phyloP scores from a whole-genome alignment of 495 filamentous ascomycete species.

The Tuber aestivum region DNA sequence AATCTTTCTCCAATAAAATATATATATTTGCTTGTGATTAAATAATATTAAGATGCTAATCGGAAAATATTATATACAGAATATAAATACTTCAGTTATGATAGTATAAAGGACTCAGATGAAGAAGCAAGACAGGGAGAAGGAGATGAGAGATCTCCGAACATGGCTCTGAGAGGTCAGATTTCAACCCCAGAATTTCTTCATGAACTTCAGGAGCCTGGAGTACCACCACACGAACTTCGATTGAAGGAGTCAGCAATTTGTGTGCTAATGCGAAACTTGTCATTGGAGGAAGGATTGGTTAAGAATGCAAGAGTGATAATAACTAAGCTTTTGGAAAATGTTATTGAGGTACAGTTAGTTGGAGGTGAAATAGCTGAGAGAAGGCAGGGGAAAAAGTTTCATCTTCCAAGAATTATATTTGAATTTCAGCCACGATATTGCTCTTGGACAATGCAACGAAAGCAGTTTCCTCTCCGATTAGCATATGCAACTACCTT shows the following conservation, averaged over 20 bases:
- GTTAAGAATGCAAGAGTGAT: neutral
- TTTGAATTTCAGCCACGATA: conserved; percentile 16
- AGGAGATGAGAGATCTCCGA: neutral
- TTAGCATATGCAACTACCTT: conserved; percentile 21
- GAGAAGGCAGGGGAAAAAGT: neutral
- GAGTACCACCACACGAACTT: too few species aligned
- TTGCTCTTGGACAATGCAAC: conserved; percentile 17
- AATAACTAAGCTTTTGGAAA: neutral
- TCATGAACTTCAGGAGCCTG: neutral
- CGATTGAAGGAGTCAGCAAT: too few species aligned
- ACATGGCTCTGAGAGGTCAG: neutral
- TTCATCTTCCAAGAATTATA: conserved; percentile 12
- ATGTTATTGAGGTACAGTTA: neutral
- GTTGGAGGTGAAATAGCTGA: too few species aligned
- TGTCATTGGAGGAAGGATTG: neutral
- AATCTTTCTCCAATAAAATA: neutral
- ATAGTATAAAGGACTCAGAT: neutral
- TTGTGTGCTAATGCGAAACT: too few species aligned
- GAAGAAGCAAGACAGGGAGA: too few species aligned
- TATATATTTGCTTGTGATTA: too few species aligned
- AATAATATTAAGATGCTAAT: neutral
- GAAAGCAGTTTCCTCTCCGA: conserved; percentile 16
- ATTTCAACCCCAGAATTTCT: neutral
- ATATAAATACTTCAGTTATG: neutral
- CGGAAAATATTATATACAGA: neutral